Conservation (phyloP, 2,329 filamentous ascomycete species). For the Scedosporium apiospermum region DNA sequence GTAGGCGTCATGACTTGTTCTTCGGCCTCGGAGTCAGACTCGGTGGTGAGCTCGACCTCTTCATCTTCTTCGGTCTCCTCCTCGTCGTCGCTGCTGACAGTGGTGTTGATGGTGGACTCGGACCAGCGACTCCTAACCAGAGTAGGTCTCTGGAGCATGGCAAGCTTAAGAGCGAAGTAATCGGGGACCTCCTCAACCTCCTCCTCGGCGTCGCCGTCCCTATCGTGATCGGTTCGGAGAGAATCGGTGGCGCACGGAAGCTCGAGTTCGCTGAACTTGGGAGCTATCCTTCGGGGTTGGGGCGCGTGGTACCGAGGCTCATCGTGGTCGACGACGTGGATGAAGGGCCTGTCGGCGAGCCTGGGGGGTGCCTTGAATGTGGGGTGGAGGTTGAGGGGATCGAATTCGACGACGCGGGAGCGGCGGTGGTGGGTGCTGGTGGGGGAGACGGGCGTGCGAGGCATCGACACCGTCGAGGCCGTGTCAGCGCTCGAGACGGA, state of each 20-base stretch:
- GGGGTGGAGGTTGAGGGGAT: constrained; percentile 25
- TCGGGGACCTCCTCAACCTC: constrained; percentile 11
- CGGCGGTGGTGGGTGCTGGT: constrained; percentile 14
- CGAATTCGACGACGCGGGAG: constrained; percentile 17
- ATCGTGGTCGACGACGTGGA: constrained; percentile 18
- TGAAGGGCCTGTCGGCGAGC: constrained; percentile 16
- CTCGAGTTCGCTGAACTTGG: constrained; percentile 14
- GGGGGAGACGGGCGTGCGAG: constrained; percentile 8
- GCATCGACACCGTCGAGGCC: constrained; percentile 16
- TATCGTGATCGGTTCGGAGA: constrained; percentile 15
- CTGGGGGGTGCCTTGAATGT: constrained; percentile 16
- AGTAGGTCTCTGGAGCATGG: constrained; percentile 13
- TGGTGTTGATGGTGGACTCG: constrained; percentile 28
- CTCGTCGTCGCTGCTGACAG: constrained; percentile 14
- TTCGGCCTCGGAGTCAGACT: constrained; percentile 6
- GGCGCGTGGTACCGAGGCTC: constrained; percentile 10
- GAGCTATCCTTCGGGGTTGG: not conserved
- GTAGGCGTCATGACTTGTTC: constrained; percentile 1
- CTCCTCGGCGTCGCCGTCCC: constrained; percentile 7
- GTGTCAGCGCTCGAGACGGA: constrained; percentile 23
- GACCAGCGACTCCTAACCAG: constrained; percentile 30
- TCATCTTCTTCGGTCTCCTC: constrained; percentile 14
- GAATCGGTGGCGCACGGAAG: constrained; percentile 15
- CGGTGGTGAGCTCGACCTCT: constrained; percentile 14
- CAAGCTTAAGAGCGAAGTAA: constrained; percentile 22